Evolutionary conservation across 352 stramenopile genomes (phyloP).

Genomic region (Phytophthora pluvialis): DNA sequence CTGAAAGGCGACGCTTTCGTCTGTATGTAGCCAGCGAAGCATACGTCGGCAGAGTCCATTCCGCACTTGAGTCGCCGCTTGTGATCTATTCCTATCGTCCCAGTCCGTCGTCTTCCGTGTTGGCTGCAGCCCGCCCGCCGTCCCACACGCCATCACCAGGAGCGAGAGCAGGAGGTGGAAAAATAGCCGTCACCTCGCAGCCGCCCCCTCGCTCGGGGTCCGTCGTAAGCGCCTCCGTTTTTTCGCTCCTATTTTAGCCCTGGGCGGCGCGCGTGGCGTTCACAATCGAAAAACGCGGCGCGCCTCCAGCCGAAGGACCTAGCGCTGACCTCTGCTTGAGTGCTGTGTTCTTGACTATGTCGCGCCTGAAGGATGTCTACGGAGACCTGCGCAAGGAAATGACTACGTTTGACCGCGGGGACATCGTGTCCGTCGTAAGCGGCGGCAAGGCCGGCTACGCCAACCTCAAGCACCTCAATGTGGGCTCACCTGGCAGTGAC

Average conservation of each 20-base stretch:
- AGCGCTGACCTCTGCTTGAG: constrained; percentile 22
- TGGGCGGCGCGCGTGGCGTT: constrained; percentile 4
- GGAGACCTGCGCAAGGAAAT: constrained; percentile 83
- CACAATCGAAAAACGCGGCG: constrained; percentile 31
- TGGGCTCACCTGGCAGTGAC: constrained; percentile 77
- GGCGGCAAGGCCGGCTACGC: constrained; percentile 79
- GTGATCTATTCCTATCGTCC: constrained; percentile 22
- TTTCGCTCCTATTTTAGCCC: constrained; percentile 29
- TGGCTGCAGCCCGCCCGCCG: constrained; percentile 1
- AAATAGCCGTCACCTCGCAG: constrained; percentile 38
- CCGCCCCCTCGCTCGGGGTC: constrained; percentile 36
- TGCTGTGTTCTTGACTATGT: constrained; percentile 40
- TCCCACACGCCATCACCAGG: constrained; percentile 7
- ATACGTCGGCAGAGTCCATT: constrained; percentile 19
- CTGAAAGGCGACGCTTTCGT: constrained; percentile 6
- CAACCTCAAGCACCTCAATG: constrained; percentile 85
- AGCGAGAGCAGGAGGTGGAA: constrained; percentile 20
- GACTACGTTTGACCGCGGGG: constrained; percentile 70
- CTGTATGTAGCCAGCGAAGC: constrained; percentile 15
- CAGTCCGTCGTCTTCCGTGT: not conserved
- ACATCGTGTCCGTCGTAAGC: constrained; percentile 74
- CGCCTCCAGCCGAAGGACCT: constrained; percentile 15
- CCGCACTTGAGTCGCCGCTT: constrained; percentile 2
- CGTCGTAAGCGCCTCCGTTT: constrained; percentile 37
- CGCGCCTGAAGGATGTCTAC: constrained; percentile 81